These are phyloP conservation scores for Penicillium capsulatum DNA, from an alignment of 2,329 filamentous ascomycete species.

Conservation along the genomic window DNA sequence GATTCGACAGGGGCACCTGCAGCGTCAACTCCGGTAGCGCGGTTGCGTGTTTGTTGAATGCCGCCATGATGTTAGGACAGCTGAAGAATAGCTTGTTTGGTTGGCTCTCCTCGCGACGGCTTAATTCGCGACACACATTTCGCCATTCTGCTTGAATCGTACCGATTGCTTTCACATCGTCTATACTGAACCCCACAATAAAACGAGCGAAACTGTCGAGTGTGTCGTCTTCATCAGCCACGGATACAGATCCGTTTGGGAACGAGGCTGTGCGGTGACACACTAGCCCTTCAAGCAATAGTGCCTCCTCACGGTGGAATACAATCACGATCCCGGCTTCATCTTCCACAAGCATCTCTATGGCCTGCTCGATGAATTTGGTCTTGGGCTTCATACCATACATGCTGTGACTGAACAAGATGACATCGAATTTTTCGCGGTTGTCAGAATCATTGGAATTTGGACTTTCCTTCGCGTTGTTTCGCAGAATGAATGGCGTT, in stretches of 20 bases:
- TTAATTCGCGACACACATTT: slow-evolving; percentile 49
- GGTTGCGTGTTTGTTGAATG: slow-evolving; percentile 49
- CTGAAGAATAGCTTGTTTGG: slow-evolving; percentile 47
- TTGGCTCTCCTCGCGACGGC: slow-evolving; percentile 36
- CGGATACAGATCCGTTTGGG: slow-evolving; percentile 42
- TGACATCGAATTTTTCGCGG: slow-evolving; percentile 49
- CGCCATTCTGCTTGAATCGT: slow-evolving; percentile 46
- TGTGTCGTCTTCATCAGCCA: slow-evolving; percentile 44
- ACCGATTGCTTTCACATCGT: slow-evolving; percentile 22
- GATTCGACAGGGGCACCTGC: slow-evolving; percentile 36
- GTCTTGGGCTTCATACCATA: slow-evolving; percentile 54
- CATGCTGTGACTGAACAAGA: slow-evolving; percentile 63
- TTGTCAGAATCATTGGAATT: slow-evolving; percentile 17
- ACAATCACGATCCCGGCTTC: slow-evolving; percentile 46
- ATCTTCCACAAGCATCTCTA: slow-evolving; percentile 46
- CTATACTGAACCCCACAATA: slow-evolving; percentile 45
- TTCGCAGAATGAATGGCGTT: slow-evolving; percentile 17
- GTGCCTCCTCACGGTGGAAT: slow-evolving; percentile 51
- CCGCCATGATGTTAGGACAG: slow-evolving; percentile 48
- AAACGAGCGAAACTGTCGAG: slow-evolving; percentile 54
- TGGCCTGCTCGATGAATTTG: slow-evolving; percentile 45
- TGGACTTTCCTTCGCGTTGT: slow-evolving; percentile 15
- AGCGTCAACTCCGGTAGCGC: slow-evolving; percentile 42
- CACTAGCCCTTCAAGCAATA: slow-evolving; percentile 49
- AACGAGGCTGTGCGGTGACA: slow-evolving; percentile 48